Evolutionary conservation across 2,329 filamentous ascomycete genomes (phyloP).

Genomic region (Ambrosiella cleistominuta): DNA sequence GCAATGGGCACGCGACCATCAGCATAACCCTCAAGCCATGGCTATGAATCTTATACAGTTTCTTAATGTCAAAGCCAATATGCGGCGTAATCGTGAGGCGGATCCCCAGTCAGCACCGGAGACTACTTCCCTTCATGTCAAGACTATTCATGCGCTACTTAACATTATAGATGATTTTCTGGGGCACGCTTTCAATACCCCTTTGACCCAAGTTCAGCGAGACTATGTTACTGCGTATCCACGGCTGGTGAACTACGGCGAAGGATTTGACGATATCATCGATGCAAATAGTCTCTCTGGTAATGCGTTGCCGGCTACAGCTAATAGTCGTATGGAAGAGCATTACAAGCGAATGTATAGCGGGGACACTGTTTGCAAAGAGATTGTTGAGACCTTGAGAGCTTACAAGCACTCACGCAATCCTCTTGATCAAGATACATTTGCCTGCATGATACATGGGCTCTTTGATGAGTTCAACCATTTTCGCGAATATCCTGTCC

Average conservation of each 20-base stretch:
- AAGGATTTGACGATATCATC: slow-evolving; percentile 81
- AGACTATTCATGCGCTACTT: slow-evolving; percentile 67
- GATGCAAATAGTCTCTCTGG: slow-evolving; percentile 65
- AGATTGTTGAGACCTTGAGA: slow-evolving; percentile 69
- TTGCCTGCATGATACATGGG: slow-evolving; percentile 96
- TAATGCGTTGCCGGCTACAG: slow-evolving; percentile 62
- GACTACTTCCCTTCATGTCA: slow-evolving; percentile 63
- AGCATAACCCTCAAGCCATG: slow-evolving; percentile 49
- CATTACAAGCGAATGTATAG: slow-evolving; percentile 98
- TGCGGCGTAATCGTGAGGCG: slow-evolving; percentile 34
- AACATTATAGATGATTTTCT: slow-evolving; percentile 59
- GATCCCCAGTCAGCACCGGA: neutral
- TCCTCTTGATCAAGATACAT: slow-evolving; percentile 76
- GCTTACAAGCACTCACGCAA: slow-evolving; percentile 78
- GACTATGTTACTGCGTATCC: slow-evolving; percentile 86
- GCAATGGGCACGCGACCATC: slow-evolving; percentile 59
- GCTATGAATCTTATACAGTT: slow-evolving; percentile 61
- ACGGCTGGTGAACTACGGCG: slow-evolving; percentile 86
- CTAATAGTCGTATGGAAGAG: slow-evolving; percentile 87
- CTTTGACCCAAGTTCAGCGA: slow-evolving; percentile 66
- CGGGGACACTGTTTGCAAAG: slow-evolving; percentile 68
- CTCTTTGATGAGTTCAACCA: slow-evolving; percentile 94
- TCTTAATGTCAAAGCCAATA: slow-evolving; percentile 61
- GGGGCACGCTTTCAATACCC: slow-evolving; percentile 39
- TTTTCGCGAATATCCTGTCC: slow-evolving; percentile 89